Percentiles rank a stretch among this genome's conserved stretches.
Conservation (phyloP, 164 flowering plant species). For the Vitis rupestris region DNA sequence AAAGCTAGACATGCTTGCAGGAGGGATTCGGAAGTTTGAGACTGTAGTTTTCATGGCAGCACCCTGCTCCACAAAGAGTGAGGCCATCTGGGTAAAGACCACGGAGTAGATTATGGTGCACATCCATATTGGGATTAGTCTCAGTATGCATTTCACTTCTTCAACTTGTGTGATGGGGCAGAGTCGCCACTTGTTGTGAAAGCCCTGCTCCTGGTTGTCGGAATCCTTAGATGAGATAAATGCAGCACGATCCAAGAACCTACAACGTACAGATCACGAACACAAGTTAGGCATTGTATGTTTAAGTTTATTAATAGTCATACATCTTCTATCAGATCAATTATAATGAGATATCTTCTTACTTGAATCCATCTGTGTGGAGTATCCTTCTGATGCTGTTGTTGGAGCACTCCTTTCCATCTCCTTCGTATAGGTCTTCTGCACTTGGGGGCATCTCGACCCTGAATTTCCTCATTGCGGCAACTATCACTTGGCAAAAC, state of each 20-base stretch:
- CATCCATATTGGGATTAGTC: conserved; percentile 88
- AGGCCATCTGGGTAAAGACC: conserved; percentile 94
- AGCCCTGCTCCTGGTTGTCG: conserved; percentile 24
- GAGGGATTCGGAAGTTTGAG: conserved; percentile 62
- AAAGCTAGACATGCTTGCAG: conserved; percentile 97
- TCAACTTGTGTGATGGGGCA: conserved; percentile 43
- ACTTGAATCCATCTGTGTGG: conserved; percentile 85
- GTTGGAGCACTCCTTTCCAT: conserved; percentile 36
- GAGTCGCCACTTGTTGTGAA: background rate
- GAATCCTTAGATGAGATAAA: conserved; percentile 46
- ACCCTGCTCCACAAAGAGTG: conserved; percentile 93
- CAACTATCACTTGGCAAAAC: conserved; percentile 66
- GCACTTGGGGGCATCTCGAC: conserved; percentile 34
- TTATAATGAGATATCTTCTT: conserved; percentile 14
- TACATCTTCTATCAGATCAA: background rate
- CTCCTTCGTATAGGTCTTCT: conserved; percentile 46
- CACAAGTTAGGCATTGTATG: background rate
- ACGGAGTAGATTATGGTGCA: conserved; percentile 94
- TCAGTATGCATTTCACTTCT: conserved; percentile 88
- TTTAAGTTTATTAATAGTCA: background rate
- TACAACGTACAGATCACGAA: conserved; percentile 14
- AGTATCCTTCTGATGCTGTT: conserved; percentile 56
- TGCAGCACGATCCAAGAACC: conserved; percentile 89
- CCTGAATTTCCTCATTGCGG: conserved; percentile 69
- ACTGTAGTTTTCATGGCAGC: conserved; percentile 78